A percentile compares a stretch with the other conserved stretches of the same genome.
Evolutionary conservation across 73 alveolate genomes (phyloP).

Genomic region (Stentor roeselii): DNA sequence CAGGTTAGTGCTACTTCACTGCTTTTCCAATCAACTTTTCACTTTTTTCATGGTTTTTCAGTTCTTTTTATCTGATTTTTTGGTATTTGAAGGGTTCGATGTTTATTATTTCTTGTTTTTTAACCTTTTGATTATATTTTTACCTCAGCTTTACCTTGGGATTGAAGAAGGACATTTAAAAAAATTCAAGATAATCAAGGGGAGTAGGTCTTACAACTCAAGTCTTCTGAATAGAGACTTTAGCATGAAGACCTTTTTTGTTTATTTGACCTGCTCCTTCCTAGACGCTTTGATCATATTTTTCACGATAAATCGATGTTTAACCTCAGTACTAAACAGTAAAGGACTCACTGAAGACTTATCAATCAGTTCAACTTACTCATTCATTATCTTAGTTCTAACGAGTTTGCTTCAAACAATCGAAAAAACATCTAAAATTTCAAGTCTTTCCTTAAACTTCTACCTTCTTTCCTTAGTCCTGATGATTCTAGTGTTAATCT

Average conservation of each 20-base stretch:
- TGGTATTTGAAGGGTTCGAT: not conserved
- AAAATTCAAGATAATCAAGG: not conserved
- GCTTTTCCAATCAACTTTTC: not conserved
- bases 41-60: not conserved
- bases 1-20: not conserved
- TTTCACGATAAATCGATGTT: not conserved
- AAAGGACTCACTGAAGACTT: not conserved
- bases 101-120: not conserved
- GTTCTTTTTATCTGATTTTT: not conserved
- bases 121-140: not conserved
- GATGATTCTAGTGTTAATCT: not conserved
- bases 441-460: too few relatives aligned
- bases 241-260: not conserved
- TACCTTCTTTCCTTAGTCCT: not conserved
- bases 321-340: not conserved
- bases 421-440: too few relatives aligned
- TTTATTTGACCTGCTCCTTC: not conserved
- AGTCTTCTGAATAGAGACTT: not conserved
- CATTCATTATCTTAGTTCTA: not conserved
- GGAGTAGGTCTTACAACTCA: not conserved
- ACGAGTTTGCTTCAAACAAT: not conserved
- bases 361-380: not conserved
- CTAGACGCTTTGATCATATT: not conserved
- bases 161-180: not conserved
- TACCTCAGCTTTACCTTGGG: not conserved